A percentile compares a stretch with the other conserved stretches of the same genome.
Conservation (phyloP, 106 monocot species). For the Apostasia shenzhenica region DNA sequence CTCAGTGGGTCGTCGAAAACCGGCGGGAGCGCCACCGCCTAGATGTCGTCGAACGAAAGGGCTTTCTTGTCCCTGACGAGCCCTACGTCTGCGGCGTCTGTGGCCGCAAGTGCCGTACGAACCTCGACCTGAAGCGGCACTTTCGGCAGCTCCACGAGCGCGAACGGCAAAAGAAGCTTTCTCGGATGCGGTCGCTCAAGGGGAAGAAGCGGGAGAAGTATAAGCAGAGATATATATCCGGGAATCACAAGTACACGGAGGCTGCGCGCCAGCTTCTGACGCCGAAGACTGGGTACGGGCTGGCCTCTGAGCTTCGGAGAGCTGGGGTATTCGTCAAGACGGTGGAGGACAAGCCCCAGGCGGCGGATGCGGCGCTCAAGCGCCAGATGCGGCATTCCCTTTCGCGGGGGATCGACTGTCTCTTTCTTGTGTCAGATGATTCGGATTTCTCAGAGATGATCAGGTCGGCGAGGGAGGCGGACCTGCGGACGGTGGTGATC, state of each 20-base stretch:
- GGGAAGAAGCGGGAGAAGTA: slow-evolving; percentile 70
- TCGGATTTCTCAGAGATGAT: slow-evolving; percentile 82
- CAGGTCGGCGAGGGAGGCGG: slow-evolving; percentile 51
- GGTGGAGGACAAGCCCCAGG: slow-evolving; percentile 88
- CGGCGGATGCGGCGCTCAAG: slow-evolving; percentile 81
- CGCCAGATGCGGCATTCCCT: slow-evolving; percentile 76
- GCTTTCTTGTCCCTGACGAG: slow-evolving; percentile 31
- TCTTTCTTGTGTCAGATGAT: slow-evolving; percentile 86
- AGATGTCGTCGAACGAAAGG: slow-evolving; percentile 60
- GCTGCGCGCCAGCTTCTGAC: slow-evolving; percentile 57
- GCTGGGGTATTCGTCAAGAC: slow-evolving; percentile 80
- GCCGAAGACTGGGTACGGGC: slow-evolving; percentile 68
- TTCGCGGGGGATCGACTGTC: slow-evolving; percentile 68
- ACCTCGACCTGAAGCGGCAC: slow-evolving; percentile 73
- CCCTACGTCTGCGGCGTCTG: slow-evolving; percentile 79
- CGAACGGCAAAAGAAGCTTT: slow-evolving; percentile 83
- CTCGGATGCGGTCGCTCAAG: slow-evolving; percentile 66
- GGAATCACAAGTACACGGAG: slow-evolving; percentile 77
- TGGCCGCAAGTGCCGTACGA: slow-evolving; percentile 70
- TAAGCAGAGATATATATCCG: slow-evolving; percentile 46
- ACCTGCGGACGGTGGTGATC: slow-evolving; percentile 73
- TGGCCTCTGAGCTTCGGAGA: slow-evolving; percentile 75
- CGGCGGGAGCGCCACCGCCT: slow-evolving; percentile 52
- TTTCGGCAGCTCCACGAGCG: slow-evolving; percentile 87
- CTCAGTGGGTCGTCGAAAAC: slow-evolving; percentile 56